These are phyloP conservation scores for Sugiyamaella grinbergsii DNA, from an alignment of 1,139 yeast genomes.

Conservation along the genomic window DNA sequence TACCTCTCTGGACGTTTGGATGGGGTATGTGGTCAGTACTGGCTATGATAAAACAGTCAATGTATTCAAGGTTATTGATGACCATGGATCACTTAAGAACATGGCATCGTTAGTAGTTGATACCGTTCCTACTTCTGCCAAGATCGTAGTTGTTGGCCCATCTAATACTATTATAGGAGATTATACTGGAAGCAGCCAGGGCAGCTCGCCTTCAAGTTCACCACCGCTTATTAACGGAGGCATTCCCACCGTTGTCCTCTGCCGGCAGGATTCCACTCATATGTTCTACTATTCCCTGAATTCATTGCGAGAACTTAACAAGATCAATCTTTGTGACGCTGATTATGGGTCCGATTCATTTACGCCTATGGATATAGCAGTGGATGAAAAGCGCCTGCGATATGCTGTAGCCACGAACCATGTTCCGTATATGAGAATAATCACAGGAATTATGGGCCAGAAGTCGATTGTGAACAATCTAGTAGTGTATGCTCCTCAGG, in stretches of 20 bases:
- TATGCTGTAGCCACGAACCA: conserved; percentile 69
- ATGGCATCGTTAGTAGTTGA: conserved; percentile 15
- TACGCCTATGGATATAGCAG: conserved; percentile 55
- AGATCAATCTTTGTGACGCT: conserved; percentile 68
- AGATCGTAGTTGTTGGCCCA: conserved; percentile 29
- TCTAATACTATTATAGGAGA: neutral
- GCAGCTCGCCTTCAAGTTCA: neutral
- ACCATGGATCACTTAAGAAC: conserved; percentile 29
- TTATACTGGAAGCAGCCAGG: conserved; percentile 9
- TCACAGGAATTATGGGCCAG: conserved; percentile 37
- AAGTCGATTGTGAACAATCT: conserved; percentile 58
- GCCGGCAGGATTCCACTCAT: conserved; percentile 63
- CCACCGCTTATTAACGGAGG: neutral
- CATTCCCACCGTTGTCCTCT: conserved; percentile 51
- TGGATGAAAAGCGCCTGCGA: conserved; percentile 39
- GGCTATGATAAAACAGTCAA: conserved; percentile 63
- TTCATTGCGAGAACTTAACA: conserved; percentile 36
- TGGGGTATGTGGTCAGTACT: conserved; percentile 53
- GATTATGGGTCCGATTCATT: conserved; percentile 71
- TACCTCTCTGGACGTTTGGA: conserved; percentile 43
- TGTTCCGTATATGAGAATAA: conserved; percentile 70
- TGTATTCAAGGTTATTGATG: conserved; percentile 50
- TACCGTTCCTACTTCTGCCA: conserved; percentile 24
- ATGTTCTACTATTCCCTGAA: conserved; percentile 48
- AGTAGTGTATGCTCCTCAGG: conserved; percentile 68